phyloP scores from a whole-genome alignment of 768 basidiomycete species.

The Lentinus tigrinus region DNA sequence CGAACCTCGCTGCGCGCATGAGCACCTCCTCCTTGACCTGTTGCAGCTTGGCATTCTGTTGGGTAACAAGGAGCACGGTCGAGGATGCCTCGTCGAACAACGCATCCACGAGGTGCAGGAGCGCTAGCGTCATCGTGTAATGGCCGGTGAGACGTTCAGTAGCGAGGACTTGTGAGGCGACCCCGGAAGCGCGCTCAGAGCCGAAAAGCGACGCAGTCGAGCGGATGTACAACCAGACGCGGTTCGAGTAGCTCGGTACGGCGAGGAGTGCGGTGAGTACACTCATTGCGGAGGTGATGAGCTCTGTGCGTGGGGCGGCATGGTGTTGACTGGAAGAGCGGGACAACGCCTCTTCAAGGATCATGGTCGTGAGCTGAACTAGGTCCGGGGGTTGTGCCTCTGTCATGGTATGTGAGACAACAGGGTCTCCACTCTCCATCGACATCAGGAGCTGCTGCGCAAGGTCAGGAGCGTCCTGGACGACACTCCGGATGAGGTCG shows the following conservation, averaged over 20 bases:
- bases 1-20: slow-evolving; percentile 70
- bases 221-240: slow-evolving; percentile 87
- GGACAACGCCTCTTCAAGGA: slow-evolving; percentile 74
- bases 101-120: slow-evolving; percentile 74
- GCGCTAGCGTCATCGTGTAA: slow-evolving; percentile 80
- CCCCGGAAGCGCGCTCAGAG: slow-evolving; percentile 51
- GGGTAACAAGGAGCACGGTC: slow-evolving; percentile 45
- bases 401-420: slow-evolving; percentile 50
- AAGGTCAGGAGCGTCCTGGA: slow-evolving; percentile 66
- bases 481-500: slow-evolving; percentile 75
- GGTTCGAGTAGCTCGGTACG: slow-evolving; percentile 70
- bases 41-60: slow-evolving; percentile 58
- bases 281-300: slow-evolving; percentile 80
- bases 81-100: slow-evolving; percentile 72
- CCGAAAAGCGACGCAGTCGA: slow-evolving; percentile 79
- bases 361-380: slow-evolving; percentile 77
- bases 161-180: slow-evolving; percentile 65
- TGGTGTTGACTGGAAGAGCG: slow-evolving; percentile 40
- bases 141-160: slow-evolving; percentile 68
- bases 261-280: slow-evolving; percentile 77
- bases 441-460: slow-evolving; percentile 66
- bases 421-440: slow-evolving; percentile 56
- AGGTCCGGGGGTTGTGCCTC: slow-evolving; percentile 65
- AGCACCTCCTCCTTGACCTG: slow-evolving; percentile 85
- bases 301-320: slow-evolving; percentile 41